These are phyloP conservation scores for Paecilomyces niveus DNA, from an alignment of 2,329 filamentous ascomycete genomes.

Conservation along the genomic window DNA sequence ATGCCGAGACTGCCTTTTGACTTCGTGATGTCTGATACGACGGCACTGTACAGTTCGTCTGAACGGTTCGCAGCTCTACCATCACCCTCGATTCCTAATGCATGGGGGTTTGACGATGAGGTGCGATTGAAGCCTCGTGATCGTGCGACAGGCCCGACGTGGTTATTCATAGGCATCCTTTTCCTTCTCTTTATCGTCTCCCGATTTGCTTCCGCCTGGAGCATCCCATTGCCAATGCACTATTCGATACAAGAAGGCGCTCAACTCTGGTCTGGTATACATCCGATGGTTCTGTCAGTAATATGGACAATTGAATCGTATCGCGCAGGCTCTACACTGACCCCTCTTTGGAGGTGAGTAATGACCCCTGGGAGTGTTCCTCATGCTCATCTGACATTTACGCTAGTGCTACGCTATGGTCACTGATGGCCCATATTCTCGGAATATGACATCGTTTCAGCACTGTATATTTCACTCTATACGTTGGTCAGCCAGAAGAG, in stretches of 20 bases:
- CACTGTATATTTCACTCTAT: not conserved
- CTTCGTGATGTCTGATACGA: not conserved
- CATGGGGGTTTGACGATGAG: not conserved
- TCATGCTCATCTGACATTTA: not conserved
- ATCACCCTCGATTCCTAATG: not conserved
- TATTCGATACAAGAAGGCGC: not conserved
- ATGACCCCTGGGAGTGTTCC: no score
- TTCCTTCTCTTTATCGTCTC: not conserved
- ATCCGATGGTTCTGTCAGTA: not conserved
- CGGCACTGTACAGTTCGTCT: not conserved
- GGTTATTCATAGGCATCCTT: not conserved
- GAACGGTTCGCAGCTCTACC: not conserved
- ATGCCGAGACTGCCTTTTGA: not conserved
- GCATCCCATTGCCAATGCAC: not conserved
- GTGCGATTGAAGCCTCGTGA: not conserved
- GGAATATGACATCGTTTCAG: not conserved
- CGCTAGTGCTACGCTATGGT: not conserved
- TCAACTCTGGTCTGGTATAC: not conserved
- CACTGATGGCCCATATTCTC: not conserved
- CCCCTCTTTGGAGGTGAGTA: not conserved
- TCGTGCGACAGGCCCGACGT: not conserved
- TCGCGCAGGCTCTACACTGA: not conserved
- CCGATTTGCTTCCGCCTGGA: not conserved
- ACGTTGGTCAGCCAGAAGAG: not conserved
- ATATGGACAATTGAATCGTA: not conserved